Evolutionary conservation across 106 monocot genomes (phyloP).

Genomic region (Platanthera zijinensis): DNA sequence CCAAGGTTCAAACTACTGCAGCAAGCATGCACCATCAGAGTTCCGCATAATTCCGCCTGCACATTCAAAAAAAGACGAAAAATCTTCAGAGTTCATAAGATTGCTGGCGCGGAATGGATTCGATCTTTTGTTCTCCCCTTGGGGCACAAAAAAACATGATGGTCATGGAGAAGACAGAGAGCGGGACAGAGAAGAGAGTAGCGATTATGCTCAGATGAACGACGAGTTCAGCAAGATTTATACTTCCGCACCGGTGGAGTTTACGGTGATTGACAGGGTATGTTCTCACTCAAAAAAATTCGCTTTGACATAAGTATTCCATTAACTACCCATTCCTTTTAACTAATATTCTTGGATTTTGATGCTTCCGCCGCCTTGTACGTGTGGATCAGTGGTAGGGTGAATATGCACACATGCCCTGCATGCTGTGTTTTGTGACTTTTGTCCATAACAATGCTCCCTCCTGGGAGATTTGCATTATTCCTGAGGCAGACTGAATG

Average conservation of each 20-base stretch:
- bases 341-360: too few species aligned
- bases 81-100: neutral
- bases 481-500: too few species aligned
- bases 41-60: conserved; percentile 68
- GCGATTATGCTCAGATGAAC: conserved; percentile 43
- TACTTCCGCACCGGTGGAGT: conserved; percentile 50
- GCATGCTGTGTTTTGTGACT: too few species aligned
- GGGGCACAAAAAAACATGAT: conserved; percentile 12
- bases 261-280: conserved; percentile 85
- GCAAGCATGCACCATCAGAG: conserved; percentile 27
- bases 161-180: neutral
- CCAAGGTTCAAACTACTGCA: conserved; percentile 54
- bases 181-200: conserved; percentile 47
- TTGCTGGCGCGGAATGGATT: conserved; percentile 29
- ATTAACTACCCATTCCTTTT: too few species aligned
- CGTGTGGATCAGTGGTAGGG: too few species aligned
- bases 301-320: too few species aligned
- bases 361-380: too few species aligned
- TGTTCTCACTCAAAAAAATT: neutral
- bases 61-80: neutral
- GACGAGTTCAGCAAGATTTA: conserved; percentile 58
- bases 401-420: too few species aligned
- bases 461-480: too few species aligned
- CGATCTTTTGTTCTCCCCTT: conserved; percentile 20
- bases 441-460: too few species aligned